Evolutionary conservation across 2,329 filamentous ascomycete genomes (phyloP).

Genomic region (Cladosporium colombiae): DNA sequence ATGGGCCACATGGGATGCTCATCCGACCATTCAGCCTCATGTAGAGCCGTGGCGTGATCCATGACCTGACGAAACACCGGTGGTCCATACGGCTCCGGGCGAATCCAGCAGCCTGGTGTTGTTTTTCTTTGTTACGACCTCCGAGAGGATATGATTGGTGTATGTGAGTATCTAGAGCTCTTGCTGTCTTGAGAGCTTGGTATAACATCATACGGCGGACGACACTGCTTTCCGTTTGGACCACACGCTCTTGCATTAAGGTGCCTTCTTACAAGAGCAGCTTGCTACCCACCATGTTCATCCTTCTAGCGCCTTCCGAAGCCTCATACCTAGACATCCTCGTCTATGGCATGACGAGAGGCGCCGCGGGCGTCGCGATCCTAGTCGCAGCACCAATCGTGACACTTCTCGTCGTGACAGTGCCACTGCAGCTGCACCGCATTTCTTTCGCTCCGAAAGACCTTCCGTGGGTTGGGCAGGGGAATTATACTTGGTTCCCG

Average conservation of each 20-base stretch:
- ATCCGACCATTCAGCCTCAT: not conserved
- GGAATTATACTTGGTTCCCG: conserved; percentile 15
- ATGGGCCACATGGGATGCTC: not conserved
- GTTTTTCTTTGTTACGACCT: not conserved
- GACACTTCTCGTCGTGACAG: not conserved
- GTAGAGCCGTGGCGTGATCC: not conserved
- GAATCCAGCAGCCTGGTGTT: not conserved
- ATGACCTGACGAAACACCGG: conserved; percentile 1
- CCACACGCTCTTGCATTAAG: not conserved
- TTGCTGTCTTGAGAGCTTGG: not conserved
- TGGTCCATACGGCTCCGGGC: not conserved
- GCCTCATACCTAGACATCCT: not conserved
- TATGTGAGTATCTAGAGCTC: not conserved
- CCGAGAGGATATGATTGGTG: not conserved
- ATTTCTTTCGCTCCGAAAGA: conserved; percentile 19
- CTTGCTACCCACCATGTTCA: not conserved
- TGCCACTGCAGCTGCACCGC: conserved; percentile 18
- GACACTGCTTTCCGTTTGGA: not conserved
- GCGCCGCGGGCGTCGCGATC: not conserved
- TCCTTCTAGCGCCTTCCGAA: not conserved
- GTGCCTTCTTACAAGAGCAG: not conserved
- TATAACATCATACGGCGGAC: not conserved
- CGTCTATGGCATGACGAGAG: not conserved
- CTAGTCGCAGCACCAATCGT: not conserved
- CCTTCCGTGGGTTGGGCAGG: conserved; percentile 22